Evolutionary conservation across 768 basidiomycete species (phyloP), one percentile per base, ranked within the genome.

Genomic region (Hericium coralloides): DNA sequence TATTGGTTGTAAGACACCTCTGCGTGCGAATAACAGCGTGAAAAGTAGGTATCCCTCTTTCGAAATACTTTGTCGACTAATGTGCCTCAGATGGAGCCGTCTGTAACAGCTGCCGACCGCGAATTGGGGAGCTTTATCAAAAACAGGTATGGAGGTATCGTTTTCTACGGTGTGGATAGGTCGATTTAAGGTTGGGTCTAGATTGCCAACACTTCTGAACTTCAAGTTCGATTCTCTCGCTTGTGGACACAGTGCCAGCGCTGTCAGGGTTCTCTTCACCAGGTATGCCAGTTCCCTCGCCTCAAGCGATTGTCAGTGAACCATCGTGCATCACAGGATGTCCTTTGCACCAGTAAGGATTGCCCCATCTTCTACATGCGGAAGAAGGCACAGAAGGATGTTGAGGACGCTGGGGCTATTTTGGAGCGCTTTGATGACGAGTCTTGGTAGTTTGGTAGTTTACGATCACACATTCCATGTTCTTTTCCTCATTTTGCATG

Each of bases 361-460:
- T 99, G 97, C 64, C 97, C 97, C 0, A 98, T 98, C 59, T 99
- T 95, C 72, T 99, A 99, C 69, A 93, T 97, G 87, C 76, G 97
- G 45, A 98, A 98, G 75, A 98, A 98, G 66, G 87, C 95, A 9
- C 97, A 98, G 71, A 98, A 98, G 69, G 95, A 98, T 66, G 97
- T 95, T 0, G 92, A 92, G 60, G 94, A 98, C 63, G 80, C 89
- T 3, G 83, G 81, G 59, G 67, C 77, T 10, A 78, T 88, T 36
- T 69, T 98, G 49, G 91, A 93, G 61, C 82, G 97, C 15, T 99
- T 98, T 68, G 86, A 92, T 56, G 70, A 69, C 5, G 89, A 92
- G 62, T 63, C 76, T 25, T 91, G 89, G 89, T 92, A 65, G 52
- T 60, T 17, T n/a, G n/a, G n/a, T n/a, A 31, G 31, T 31, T 31